phyloP scores from a whole-genome alignment of 2,329 filamentous ascomycete genomes.

The Alternaria consortialis region DNA sequence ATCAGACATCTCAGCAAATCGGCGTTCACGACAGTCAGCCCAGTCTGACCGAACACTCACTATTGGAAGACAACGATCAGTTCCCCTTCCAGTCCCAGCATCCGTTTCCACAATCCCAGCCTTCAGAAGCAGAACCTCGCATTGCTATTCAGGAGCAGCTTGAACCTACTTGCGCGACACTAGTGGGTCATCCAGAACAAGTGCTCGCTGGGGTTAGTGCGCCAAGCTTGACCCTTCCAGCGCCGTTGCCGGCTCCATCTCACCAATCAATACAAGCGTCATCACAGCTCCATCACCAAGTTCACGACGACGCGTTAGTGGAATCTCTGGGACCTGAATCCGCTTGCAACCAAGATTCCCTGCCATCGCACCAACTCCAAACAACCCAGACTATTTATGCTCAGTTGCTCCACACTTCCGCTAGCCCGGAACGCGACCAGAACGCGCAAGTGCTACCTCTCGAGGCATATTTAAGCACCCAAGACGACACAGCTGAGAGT shows the following conservation, averaged over 20 bases:
- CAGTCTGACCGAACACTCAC: conserved; percentile 20
- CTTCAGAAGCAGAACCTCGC: not conserved
- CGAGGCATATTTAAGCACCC: conserved; percentile 25
- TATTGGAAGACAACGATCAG: conserved; percentile 18
- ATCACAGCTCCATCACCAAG: not conserved
- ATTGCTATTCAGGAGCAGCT: not conserved
- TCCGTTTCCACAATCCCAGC: conserved; percentile 2
- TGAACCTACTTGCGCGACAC: conserved; percentile 2
- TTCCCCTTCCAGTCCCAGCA: conserved; percentile 24
- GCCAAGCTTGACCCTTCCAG: conserved; percentile 7
- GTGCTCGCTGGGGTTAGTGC: conserved; percentile 1
- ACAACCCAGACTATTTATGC: not conserved
- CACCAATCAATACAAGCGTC: conserved; percentile 6
- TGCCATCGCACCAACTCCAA: not conserved
- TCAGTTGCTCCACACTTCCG: conserved; percentile 5
- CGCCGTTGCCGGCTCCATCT: conserved; percentile 4
- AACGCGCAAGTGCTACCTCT: conserved; percentile 36
- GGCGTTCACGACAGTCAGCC: conserved; percentile 6
- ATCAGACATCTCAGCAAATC: conserved; percentile 6
- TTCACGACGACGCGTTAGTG: conserved; percentile 1
- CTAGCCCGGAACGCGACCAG: conserved; percentile 24
- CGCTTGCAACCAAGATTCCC: not conserved
- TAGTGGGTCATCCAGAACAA: not conserved
- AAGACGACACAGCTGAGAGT: conserved; percentile 26
- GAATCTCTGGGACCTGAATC: not conserved